Conservation (phyloP, 306 rosid species). For the Dalbergia oliveri region DNA sequence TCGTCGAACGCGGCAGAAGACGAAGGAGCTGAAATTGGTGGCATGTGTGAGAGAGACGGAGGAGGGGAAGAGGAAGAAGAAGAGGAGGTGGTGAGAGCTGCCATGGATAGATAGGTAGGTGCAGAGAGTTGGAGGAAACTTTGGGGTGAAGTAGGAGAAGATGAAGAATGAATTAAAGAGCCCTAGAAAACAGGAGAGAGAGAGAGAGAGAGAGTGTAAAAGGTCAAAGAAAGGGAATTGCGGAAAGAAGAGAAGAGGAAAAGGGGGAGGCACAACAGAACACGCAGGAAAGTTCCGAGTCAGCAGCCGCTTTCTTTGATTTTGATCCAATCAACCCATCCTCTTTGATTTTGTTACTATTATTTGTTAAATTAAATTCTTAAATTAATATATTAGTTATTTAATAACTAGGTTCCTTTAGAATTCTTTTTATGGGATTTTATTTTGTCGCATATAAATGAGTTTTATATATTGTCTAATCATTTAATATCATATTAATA, state of each 20-base stretch:
- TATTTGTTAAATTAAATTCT: too few relatives aligned
- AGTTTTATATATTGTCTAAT: too few relatives aligned
- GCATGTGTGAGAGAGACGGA: constrained; percentile 9
- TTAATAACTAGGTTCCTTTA: too few relatives aligned
- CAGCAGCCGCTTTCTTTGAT: background rate
- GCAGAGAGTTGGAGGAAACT: background rate
- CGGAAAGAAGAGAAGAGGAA: constrained; percentile 35
- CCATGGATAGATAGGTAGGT: constrained; percentile 35
- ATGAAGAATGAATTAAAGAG: constrained; percentile 40
- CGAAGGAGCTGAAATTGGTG: constrained; percentile 30
- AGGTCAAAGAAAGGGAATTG: constrained; percentile 58
- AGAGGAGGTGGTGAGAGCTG: constrained; percentile 46
- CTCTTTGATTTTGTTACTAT: too few relatives aligned
- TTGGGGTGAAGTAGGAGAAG: background rate
- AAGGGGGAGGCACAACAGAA: background rate
- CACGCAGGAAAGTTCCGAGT: background rate
- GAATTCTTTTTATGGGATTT: too few relatives aligned
- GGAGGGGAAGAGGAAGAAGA: constrained; percentile 41
- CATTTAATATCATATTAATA: too few relatives aligned
- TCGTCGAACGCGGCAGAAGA: constrained; percentile 52
- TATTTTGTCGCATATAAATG: too few relatives aligned
- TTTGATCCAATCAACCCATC: background rate
- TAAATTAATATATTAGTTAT: too few relatives aligned
- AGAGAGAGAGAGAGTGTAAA: background rate
- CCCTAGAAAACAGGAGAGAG: constrained; percentile 33